Percentiles rank a stretch among this genome's conserved stretches.
These are phyloP conservation scores for Austroboletus novae-zelandiae DNA, from an alignment of 1,284 basidiomycete genomes.

Conservation along the genomic window DNA sequence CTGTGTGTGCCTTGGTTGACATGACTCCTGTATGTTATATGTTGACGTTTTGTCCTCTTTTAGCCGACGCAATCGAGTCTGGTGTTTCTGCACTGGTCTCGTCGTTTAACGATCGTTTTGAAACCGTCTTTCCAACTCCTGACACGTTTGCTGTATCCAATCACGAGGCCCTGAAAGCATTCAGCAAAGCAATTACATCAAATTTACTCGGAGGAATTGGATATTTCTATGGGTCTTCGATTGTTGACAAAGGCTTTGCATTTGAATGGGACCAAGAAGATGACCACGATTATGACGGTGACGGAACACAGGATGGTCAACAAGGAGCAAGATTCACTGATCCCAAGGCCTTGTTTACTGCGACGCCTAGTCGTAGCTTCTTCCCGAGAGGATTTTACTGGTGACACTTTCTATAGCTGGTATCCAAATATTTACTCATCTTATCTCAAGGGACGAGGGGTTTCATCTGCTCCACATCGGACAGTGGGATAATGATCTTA, in stretches of 20 bases:
- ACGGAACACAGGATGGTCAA: constrained; percentile 32
- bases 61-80: constrained; percentile 59
- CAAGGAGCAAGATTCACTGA: constrained; percentile 68
- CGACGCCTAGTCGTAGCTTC: constrained; percentile 91
- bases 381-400: constrained; percentile 98
- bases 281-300: constrained; percentile 44
- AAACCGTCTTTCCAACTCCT: constrained; percentile 64
- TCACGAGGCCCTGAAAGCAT: constrained; percentile 54
- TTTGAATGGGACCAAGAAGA: constrained; percentile 90
- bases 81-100: constrained; percentile 67
- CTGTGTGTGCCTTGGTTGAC: constrained; percentile 42
- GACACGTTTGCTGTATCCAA: constrained; percentile 49
- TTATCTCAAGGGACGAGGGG: constrained; percentile 78
- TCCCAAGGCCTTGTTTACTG: constrained; percentile 79
- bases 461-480: constrained; percentile 92
- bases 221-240: constrained; percentile 90
- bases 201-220: constrained; percentile 91
- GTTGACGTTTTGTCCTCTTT: constrained; percentile 5
- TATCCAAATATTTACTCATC: constrained; percentile 1
- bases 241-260: constrained; percentile 80
- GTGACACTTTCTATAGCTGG: constrained; percentile 37
- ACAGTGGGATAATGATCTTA: constrained; percentile 89
- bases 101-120: constrained; percentile 69
- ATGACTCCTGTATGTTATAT: background rate
- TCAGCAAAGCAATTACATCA: constrained; percentile 86